phyloP scores from a whole-genome alignment of 1,139 yeast genomes.

The Lodderomyces metapsilosis region DNA sequence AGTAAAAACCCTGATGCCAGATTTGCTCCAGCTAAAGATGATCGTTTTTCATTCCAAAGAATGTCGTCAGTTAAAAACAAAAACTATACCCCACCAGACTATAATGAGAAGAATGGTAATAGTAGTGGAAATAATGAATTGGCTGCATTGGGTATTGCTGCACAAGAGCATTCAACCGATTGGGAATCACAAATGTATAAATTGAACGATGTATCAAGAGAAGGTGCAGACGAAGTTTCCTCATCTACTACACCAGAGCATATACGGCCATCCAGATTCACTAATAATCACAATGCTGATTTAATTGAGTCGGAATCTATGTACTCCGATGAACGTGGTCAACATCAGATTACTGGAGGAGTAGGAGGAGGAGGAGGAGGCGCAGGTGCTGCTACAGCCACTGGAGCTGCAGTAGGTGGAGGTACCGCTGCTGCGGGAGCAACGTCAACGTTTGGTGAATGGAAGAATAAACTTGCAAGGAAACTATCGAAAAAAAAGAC shows the following conservation, averaged over 20 bases:
- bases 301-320: slow-evolving; percentile 24
- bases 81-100: neutral
- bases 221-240: neutral
- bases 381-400: slow-evolving; percentile 13
- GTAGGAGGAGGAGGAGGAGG: too few species aligned
- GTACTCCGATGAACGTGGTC: slow-evolving; percentile 16
- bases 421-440: slow-evolving; percentile 3
- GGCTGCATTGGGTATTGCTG: slow-evolving; percentile 64
- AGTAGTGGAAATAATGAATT: slow-evolving; percentile 49
- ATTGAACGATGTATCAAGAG: slow-evolving; percentile 34
- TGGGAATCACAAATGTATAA: slow-evolving; percentile 70
- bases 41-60: slow-evolving; percentile 77
- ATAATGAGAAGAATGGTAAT: neutral
- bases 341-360: too few species aligned
- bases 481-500: slow-evolving; percentile 25
- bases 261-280: slow-evolving; percentile 3
- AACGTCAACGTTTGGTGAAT: slow-evolving; percentile 10
- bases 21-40: slow-evolving; percentile 81
- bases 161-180: slow-evolving; percentile 65
- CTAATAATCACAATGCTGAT: slow-evolving; percentile 13
- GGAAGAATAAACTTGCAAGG: slow-evolving; percentile 13
- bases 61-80: slow-evolving; percentile 33
- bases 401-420: slow-evolving; percentile 10
- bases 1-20: slow-evolving; percentile 82
- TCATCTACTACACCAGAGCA: slow-evolving; percentile 4